Evolutionary conservation across 129 eudicot genomes (phyloP), one percentile per base, ranked within the genome.

Genomic region (Erigeron canadensis): DNA sequence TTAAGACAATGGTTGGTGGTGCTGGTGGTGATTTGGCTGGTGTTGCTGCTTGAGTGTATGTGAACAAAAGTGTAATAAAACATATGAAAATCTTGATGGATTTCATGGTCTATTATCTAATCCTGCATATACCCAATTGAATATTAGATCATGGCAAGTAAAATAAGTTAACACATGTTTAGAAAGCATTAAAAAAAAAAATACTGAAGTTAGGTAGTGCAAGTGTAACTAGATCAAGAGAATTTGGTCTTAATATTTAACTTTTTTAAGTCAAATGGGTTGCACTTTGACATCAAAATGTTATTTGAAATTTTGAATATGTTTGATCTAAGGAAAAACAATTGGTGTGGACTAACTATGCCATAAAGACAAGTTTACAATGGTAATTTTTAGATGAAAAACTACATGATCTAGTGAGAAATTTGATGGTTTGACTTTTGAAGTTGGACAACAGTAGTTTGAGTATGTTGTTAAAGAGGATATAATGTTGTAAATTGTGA

Each of bases 11-110:
- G 61, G 43, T 78, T 17, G 82, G 57, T 39, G 34, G 34, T 28
- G 56, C 56, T 50, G 56, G 56, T 50, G 86, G 76, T 13, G 78
- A 51, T 15, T 37, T 39, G 19, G 78, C 56, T 17, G 69, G 42
- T 70, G 71, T 78, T 44, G 68, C 77, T 63, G 77, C 42, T 76
- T 75, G 88, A 28, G 83, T 70, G 63, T 71, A 72, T 34, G 84
- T 60, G 68, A 88, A 55, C 44, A 85, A 23, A 71, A 82, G 76
- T 6, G 82, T 56, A 79, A 72, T 47, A 37, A 76, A 71, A 47
- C 55, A 79, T 15, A 74, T 15, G 51, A 70, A 58, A 15, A 72
- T 72, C 75, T 81, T 72, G 59, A 72, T 53, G 58, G 67, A 45
- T 63, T 71, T 38, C 82, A 78, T 78, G 8, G 18, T 71, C 73